Base-by-base conservation (phyloP, 2,329 filamentous ascomycete species). In the Talaromyces islandicus region DNA sequence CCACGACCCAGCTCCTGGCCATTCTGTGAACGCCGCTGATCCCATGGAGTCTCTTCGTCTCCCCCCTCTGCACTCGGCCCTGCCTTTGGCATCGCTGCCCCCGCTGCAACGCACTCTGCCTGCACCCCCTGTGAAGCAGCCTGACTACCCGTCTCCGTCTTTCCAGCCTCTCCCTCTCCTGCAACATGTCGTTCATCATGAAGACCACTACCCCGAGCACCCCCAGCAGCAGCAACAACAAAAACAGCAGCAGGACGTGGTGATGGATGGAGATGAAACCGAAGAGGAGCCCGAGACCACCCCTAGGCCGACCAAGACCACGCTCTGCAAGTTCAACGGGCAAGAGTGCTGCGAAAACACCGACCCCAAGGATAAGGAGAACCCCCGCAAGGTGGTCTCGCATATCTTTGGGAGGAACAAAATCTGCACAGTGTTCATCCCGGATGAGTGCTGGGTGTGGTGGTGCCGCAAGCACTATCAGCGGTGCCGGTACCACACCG, bases 371-470 rank as follows among this genome's bases (percentile, higher is more conserved):
- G 38, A 55, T 4, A n/a, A 41, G 2, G 35, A 41, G n/a, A 48
- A 52, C 48, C 29, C 48, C 0, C 85, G 90, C 54, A 93, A 93
- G 74, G 86, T 88, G 5, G 88, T 93, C 61, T 91, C 88, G 0
- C 89, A 94, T 68, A 83, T 92, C 59, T 93, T 93, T 66, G 90
- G 90, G 24, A 85, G 91, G 41, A 94, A 94, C 79, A 94, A 94
- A 75, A 80, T 83, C 7, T 88, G 86, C 68, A 94, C 90, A 0
- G 82, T 87, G 35, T 79, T 81, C 51, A 90, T 94, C 54, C 88
- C 88, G 0, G 76, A 83, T 6, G 74, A 83, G 24, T 83, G 90
- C 2, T 93, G 89, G 89, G 85, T 91, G 0, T 85, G 88, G 67
- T 88, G 85, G 70, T 94, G 91, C 72, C 85, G 90, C 38, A 92